Conservation (phyloP, 2,329 filamentous ascomycete species). For the Byssoonygena ceratinophila region DNA sequence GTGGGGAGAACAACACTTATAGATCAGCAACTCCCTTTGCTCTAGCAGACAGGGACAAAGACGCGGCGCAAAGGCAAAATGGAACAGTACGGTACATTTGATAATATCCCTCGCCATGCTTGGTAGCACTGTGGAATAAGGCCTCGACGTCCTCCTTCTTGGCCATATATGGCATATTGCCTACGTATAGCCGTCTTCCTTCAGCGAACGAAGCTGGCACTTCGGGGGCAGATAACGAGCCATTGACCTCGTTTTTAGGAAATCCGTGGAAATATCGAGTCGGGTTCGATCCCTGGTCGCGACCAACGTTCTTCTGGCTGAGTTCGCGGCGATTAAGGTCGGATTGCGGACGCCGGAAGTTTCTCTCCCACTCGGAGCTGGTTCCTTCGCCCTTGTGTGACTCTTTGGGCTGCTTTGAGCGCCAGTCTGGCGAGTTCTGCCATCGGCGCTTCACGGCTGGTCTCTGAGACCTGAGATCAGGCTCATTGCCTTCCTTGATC, state of each 20-base stretch:
- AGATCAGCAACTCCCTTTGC: slow-evolving; percentile 1
- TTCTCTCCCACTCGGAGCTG: neutral
- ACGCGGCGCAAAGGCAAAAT: neutral
- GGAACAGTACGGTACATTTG: slow-evolving; percentile 23
- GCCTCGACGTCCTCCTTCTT: slow-evolving; percentile 41
- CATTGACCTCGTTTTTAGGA: neutral
- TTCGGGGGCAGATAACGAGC: neutral
- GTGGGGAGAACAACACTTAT: slow-evolving; percentile 10
- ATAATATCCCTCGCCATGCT: slow-evolving; percentile 25
- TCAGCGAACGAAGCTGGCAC: slow-evolving; percentile 25
- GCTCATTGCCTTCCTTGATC: slow-evolving; percentile 9
- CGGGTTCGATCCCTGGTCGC: neutral
- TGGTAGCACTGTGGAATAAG: slow-evolving; percentile 34
- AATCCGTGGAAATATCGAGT: neutral
- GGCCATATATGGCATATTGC: slow-evolving; percentile 47
- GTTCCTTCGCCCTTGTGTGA: neutral
- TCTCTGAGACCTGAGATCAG: slow-evolving; percentile 6
- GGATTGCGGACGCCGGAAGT: neutral
- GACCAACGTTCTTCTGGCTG: neutral
- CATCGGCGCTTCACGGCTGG: slow-evolving; percentile 13
- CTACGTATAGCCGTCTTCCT: slow-evolving; percentile 43
- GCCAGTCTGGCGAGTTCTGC: slow-evolving; percentile 15
- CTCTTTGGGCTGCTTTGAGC: slow-evolving; percentile 5
- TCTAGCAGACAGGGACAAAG: neutral
- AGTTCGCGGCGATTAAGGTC: slow-evolving; percentile 2